phyloP scores from a whole-genome alignment of 2,329 filamentous ascomycete genomes.

The Pseudogymnoascus sp. region DNA sequence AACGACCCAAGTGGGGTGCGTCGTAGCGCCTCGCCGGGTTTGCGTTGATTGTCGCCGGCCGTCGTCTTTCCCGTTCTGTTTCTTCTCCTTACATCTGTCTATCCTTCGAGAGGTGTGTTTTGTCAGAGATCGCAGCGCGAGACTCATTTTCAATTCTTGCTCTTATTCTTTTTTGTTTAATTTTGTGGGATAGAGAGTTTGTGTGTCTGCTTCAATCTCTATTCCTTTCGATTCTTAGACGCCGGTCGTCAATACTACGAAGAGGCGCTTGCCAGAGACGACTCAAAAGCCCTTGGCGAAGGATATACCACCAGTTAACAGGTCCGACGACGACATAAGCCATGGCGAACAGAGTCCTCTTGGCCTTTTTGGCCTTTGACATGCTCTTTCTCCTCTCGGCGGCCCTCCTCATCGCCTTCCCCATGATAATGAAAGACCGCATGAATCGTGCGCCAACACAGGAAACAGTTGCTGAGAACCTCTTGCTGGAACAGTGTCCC shows the following conservation, averaged over 20 bases:
- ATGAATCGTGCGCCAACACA: conserved; percentile 34
- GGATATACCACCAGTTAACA: background rate
- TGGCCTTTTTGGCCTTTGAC: conserved; percentile 42
- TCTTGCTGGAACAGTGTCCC: conserved; percentile 44
- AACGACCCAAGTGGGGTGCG: background rate
- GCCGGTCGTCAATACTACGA: background rate
- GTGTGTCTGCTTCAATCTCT: background rate
- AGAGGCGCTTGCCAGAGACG: background rate
- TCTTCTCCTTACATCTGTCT: background rate
- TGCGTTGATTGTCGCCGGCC: background rate
- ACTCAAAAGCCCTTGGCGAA: background rate
- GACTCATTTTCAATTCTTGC: background rate
- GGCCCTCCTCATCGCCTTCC: conserved; percentile 42
- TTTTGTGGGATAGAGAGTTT: background rate
- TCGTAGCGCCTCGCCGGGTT: background rate
- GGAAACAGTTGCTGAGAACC: conserved; percentile 40
- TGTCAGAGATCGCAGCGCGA: conserved; percentile 1
- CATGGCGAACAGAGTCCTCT: conserved; percentile 44
- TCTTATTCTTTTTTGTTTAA: background rate
- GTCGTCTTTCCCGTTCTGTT: background rate
- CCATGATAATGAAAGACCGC: conserved; percentile 39
- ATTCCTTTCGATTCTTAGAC: background rate
- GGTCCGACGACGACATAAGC: background rate
- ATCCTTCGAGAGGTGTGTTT: background rate
- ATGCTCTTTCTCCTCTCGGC: conserved; percentile 43